phyloP scores from a whole-genome alignment of 805 yeast species.

The Schwanniomyces yamadae region DNA sequence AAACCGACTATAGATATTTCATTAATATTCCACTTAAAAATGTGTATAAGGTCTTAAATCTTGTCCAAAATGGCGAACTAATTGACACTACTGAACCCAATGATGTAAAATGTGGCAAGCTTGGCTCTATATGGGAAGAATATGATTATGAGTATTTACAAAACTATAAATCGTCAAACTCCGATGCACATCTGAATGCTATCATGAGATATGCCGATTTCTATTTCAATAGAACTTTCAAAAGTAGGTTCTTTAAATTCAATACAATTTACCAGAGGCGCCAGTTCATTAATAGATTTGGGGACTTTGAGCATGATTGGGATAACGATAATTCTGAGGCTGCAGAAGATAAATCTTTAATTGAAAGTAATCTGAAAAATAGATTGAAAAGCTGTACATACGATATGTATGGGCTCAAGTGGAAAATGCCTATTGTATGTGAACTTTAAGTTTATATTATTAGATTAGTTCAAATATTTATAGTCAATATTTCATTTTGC shows the following conservation, averaged over 20 bases:
- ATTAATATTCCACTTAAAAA: slow-evolving; percentile 48
- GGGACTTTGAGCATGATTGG: slow-evolving; percentile 37
- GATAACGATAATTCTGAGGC: slow-evolving; percentile 13
- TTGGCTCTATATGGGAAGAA: slow-evolving; percentile 14
- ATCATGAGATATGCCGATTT: slow-evolving; percentile 29
- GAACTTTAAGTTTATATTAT: slow-evolving; percentile 30
- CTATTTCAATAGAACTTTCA: slow-evolving; percentile 30
- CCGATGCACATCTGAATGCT: slow-evolving; percentile 2
- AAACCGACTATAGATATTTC: slow-evolving; percentile 40
- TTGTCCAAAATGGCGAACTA: slow-evolving; percentile 29
- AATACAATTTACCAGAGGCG: slow-evolving; percentile 41
- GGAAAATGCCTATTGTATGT: slow-evolving; percentile 43
- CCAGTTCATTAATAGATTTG: slow-evolving; percentile 42
- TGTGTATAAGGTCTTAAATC: slow-evolving; percentile 45
- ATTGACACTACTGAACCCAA: slow-evolving; percentile 5
- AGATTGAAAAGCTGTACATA: slow-evolving; percentile 24
- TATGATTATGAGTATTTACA: slow-evolving; percentile 19
- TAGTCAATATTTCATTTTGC: no score
- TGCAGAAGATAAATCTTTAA: slow-evolving; percentile 6
- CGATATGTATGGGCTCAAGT: slow-evolving; percentile 37
- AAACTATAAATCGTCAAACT: not conserved
- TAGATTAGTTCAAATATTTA: no score
- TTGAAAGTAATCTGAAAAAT: slow-evolving; percentile 4
- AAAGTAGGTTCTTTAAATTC: slow-evolving; percentile 36
- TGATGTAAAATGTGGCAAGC: slow-evolving; percentile 1